These are phyloP conservation scores for Dalbergia oliveri DNA, from an alignment of 306 rosid genomes.

Conservation along the genomic window DNA sequence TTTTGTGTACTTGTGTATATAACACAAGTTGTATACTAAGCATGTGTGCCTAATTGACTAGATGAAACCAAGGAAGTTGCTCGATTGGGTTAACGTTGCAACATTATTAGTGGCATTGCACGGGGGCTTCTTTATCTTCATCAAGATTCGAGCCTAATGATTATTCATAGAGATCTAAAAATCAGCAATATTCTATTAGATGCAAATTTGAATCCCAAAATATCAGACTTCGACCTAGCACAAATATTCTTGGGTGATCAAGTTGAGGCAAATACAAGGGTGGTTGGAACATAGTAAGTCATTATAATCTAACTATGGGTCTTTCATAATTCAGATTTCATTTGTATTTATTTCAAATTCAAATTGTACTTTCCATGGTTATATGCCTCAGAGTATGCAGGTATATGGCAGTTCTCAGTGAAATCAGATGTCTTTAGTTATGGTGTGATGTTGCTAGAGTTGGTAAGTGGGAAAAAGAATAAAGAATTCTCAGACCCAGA, in stretches of 20 bases:
- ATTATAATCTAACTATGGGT: not conserved
- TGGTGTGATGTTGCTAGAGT: not conserved
- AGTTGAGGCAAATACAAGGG: not conserved
- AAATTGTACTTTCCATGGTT: conserved; percentile 39
- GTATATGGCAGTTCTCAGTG: not conserved
- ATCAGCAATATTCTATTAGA: not conserved
- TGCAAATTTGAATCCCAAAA: not conserved
- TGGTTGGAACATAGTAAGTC: not conserved
- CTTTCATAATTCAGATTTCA: not conserved
- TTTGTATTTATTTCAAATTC: not conserved
- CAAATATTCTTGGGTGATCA: not conserved
- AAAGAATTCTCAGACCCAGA: not conserved
- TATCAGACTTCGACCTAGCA: not conserved
- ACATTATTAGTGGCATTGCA: not conserved
- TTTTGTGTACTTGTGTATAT: not conserved
- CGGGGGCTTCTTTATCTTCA: not conserved
- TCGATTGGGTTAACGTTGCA: not conserved
- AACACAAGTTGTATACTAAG: not conserved
- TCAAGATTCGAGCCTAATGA: not conserved
- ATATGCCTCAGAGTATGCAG: conserved; percentile 52
- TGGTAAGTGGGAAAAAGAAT: not conserved
- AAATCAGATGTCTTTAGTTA: not conserved
- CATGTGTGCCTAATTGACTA: not conserved
- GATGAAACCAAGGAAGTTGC: not conserved
- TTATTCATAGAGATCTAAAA: not conserved